Base-by-base conservation (phyloP, 2,329 filamentous ascomycete species). In the Fusarium sp. region DNA sequence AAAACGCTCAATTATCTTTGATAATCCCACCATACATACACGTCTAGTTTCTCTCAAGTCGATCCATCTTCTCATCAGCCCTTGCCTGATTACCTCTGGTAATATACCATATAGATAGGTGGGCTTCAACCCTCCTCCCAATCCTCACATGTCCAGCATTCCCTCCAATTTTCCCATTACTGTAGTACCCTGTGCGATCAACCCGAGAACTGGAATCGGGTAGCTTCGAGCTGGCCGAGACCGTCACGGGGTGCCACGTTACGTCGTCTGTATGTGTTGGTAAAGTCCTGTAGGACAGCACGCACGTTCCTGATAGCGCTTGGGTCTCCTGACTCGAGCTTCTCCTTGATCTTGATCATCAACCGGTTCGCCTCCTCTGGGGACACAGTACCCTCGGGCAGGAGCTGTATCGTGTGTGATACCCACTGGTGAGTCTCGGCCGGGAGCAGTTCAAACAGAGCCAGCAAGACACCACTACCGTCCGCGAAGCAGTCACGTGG, bases 171-270 rank as follows among this genome's bases (percentile, higher is more conserved):
- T 52, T 27, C 59, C 43, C 32, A 63, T 50, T 56, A 61, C 22
- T 32, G 52, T 40, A 32, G 38, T 50, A 10, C 11, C 50, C 38
- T 30, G 47, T 32, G 47, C 27, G 11, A 47, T 81, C 73, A 85
- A 61, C 84, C 84, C n/a, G 80, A 81, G 64, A 98, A 98, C 77
- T 94, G 93, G 85, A 98, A 98, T 73, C 94, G 91, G 25, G 93
- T 91, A 27, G 95, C 95, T 84, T 98, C 95, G 67, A 98, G 86
- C 80, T 95, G 90, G 4, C 96, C 96, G 47, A 98, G 86, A 1
- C 96, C 96, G 81, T 98, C 96, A 70, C 96, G 87, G 8, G 97
- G 97, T n/a, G 97, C 96, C 56, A 99, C 94, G 80, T 99, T 98
- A 72, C 97, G 90, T 80, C 97, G 89, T 60, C 97, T 91, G 83